Percentiles rank a stretch among this genome's conserved stretches.
Conservation (phyloP, 2,329 filamentous ascomycete genomes). For the Albifimbria verrucaria region DNA sequence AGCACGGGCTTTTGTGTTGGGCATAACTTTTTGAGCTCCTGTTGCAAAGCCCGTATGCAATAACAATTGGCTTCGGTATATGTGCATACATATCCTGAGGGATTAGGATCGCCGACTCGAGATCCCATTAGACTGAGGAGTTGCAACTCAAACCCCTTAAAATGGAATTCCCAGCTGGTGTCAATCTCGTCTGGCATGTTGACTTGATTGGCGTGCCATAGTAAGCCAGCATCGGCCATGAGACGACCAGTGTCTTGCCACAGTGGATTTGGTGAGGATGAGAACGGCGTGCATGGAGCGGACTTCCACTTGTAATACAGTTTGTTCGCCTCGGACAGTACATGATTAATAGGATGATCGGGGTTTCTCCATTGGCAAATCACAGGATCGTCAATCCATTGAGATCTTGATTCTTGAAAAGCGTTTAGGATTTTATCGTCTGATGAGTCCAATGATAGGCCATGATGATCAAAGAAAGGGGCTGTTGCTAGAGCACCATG, state of each 20-base stretch:
- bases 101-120: background rate
- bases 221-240: background rate
- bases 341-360: background rate
- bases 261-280: background rate
- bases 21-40: background rate
- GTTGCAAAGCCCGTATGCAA: slow-evolving; percentile 2
- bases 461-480: too few relatives aligned
- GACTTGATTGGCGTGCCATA: slow-evolving; percentile 2
- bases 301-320: background rate
- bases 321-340: background rate
- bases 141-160: background rate
- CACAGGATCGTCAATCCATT: too few relatives aligned
- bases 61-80: slow-evolving; percentile 1
- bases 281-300: background rate
- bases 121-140: background rate
- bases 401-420: too few relatives aligned
- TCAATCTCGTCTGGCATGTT: slow-evolving; percentile 1
- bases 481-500: too few relatives aligned
- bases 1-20: background rate
- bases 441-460: too few relatives aligned
- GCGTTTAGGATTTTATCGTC: too few relatives aligned
- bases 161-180: background rate
- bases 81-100: background rate
- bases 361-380: too few relatives aligned
- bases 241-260: slow-evolving; percentile 1